Base-by-base conservation (phyloP, 345 rosid genomes). In the Trapa incisa region DNA sequence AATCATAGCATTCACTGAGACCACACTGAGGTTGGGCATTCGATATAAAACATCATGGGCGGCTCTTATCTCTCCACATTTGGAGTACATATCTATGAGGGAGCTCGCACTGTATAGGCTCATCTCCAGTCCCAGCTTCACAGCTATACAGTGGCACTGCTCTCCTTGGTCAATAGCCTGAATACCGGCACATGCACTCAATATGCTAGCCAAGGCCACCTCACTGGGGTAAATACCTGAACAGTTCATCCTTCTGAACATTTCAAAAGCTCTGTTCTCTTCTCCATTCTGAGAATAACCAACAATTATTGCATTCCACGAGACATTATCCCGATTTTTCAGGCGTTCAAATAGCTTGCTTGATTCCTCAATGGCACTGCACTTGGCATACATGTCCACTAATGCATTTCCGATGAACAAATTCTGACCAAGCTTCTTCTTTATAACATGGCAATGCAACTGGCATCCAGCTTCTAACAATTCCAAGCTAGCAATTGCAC, bases 231-330 rank as follows among this genome's bases (percentile, higher is more conserved):
- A 65, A 75, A 81, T 69, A 54, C 82, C 78, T 57, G 68, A 52
- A 36, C 45, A 75, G 76, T 74, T 82, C 98, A 87, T 88, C 68
- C 77, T 78, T 72, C 22, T 76, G 71, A 90, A 93, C 84, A 88
- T 77, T 64, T 68, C 70, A 72, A 90, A 88, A 73, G 90, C 98
- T 80, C 87, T 85, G 70, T 65, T 37, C 63, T 82, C 87, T 42
- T 88, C 80, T 77, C 78, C 90, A 71, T 87, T 86, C 73, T 88
- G 93, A 77, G 81, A 91, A 77, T 86, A 90, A 67, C 98, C 89
- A 67, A 84, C 93, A 72, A 92, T 86, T 65, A 92, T 87, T 71
- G 97, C 89, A 83, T 92, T 92, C 98, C 98, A 92, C 3, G 98
- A 84, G 72, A 90, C 78, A 70, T 75, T 78, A 73, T 92, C 96